Evolutionary conservation across 1,284 basidiomycete genomes (phyloP).

Genomic region (Neonothopanus nambi): DNA sequence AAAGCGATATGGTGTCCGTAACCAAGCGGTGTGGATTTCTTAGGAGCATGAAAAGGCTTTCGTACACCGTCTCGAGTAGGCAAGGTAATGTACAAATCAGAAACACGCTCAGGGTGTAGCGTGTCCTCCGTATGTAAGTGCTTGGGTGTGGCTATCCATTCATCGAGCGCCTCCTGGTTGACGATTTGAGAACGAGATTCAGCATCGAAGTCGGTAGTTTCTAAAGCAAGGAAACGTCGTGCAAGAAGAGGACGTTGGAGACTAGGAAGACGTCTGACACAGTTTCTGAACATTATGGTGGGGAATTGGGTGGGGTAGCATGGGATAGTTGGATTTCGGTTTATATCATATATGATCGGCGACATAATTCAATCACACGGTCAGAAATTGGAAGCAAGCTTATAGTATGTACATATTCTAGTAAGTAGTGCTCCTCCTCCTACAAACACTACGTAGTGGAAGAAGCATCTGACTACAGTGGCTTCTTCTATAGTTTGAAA

Average conservation of each 20-base stretch:
- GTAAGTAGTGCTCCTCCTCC: too few relatives aligned
- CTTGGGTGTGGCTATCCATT: slow-evolving; percentile 51
- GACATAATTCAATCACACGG: too few relatives aligned
- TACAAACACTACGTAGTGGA: too few relatives aligned
- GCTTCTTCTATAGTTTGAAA: too few relatives aligned
- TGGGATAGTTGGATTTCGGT: too few relatives aligned
- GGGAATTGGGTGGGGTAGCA: background rate
- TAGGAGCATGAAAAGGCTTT: slow-evolving; percentile 40
- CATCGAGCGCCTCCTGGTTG: slow-evolving; percentile 38
- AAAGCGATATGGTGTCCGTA: slow-evolving; percentile 75
- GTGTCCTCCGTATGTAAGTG: slow-evolving; percentile 43
- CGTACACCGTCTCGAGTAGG: slow-evolving; percentile 66
- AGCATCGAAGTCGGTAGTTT: background rate
- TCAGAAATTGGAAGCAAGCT: too few relatives aligned
- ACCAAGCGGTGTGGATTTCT: slow-evolving; percentile 43
- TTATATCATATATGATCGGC: too few relatives aligned
- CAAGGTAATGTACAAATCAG: slow-evolving; percentile 65
- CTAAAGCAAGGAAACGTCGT: background rate
- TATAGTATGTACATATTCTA: too few relatives aligned
- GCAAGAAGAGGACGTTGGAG: background rate
- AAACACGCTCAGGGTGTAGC: slow-evolving; percentile 51
- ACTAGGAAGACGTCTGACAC: background rate
- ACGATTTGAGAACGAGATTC: background rate
- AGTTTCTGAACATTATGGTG: slow-evolving; percentile 8
- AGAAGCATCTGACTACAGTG: too few relatives aligned